These are phyloP conservation scores for Mycena belliarum DNA, from an alignment of 768 basidiomycete species.

Conservation along the genomic window DNA sequence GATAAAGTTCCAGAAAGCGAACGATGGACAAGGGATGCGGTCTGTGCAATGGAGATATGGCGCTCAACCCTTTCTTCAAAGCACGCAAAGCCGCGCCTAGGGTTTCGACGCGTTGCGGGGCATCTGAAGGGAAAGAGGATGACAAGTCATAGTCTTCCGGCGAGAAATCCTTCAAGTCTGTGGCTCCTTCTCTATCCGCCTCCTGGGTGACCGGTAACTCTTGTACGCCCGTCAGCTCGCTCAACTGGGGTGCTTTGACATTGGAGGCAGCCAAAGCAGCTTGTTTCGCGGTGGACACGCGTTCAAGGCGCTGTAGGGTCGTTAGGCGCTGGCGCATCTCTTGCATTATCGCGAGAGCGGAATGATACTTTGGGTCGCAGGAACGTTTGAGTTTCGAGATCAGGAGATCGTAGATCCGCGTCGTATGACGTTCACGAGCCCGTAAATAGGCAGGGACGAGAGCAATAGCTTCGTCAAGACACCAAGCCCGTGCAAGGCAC, in stretches of 20 bases:
- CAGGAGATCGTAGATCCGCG: constrained; percentile 1
- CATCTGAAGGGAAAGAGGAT: constrained; percentile 5
- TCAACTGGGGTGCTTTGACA: too few species aligned
- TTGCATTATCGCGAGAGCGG: not conserved
- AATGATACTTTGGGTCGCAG: constrained; percentile 4
- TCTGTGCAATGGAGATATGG: constrained; percentile 5
- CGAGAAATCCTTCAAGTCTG: not conserved
- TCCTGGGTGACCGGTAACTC: too few species aligned
- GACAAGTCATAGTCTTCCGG: constrained; percentile 11
- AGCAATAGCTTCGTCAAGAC: constrained; percentile 14
- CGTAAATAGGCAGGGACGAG: not conserved
- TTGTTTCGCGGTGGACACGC: too few species aligned
- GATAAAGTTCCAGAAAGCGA: constrained; percentile 37
- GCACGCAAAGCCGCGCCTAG: constrained; percentile 24
- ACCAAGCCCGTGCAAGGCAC: constrained; percentile 16
- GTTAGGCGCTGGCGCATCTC: not conserved
- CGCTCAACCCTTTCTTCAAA: constrained; percentile 25
- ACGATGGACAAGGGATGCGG: constrained; percentile 32
- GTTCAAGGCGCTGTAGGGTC: too few species aligned
- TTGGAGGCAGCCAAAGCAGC: too few species aligned
- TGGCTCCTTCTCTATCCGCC: too few species aligned
- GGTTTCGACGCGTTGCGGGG: constrained; percentile 15
- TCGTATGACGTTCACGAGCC: not conserved
- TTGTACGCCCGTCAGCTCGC: too few species aligned
- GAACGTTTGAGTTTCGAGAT: constrained; percentile 5